Evolutionary conservation across 495 filamentous ascomycete species (phyloP), one percentile per base, ranked within the genome.

Genomic region (Lophiotrema nucula): DNA sequence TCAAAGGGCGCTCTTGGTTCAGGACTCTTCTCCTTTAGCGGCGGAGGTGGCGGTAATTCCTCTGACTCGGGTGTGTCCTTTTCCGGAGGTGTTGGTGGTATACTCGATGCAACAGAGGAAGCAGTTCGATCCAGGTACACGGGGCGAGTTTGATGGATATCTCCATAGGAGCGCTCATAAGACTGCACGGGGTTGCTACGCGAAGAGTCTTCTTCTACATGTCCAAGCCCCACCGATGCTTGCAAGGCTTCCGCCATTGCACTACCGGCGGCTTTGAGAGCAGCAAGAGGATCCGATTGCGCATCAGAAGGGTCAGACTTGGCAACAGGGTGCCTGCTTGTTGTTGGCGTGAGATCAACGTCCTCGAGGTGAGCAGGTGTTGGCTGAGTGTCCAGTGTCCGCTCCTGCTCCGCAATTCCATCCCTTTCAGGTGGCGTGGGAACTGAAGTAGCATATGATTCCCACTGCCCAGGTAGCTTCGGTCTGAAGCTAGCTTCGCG

Each of bases 401-500:
- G 16, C 13, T 53, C 53, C 16, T 33, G 15, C 0, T 60, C 10
- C 15, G 8, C 31, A 35, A 8, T 15, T 15, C 8, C 55, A 12
- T 16, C 39, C 28, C 55, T 1, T 35, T 68, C 50, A 33, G 53
- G 65, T 38, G 64, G 60, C 24, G 72, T 67, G 24, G 66, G 66
- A 13, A 60, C 65, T 39, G 71, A 72, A 5, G 76, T 74, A 24
- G 78, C 78, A 65, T 79, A 85, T 15, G 83, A 80, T 27, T 82
- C 80, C 86, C 84, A 88, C 45, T 76, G 79, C 10, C 85, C 85
- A 16, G 86, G 85, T 27, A 88, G 67, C 28, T 75, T 76, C 25
- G 86, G 86, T 45, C 84, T 73, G 45, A 81, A 77, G 42, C 72
- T 80, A 8, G 19, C 21, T 33, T 55, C 64, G 21, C 60, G 56